phyloP scores from a whole-genome alignment of 495 filamentous ascomycete genomes.

The Tetracladium marchalianum region DNA sequence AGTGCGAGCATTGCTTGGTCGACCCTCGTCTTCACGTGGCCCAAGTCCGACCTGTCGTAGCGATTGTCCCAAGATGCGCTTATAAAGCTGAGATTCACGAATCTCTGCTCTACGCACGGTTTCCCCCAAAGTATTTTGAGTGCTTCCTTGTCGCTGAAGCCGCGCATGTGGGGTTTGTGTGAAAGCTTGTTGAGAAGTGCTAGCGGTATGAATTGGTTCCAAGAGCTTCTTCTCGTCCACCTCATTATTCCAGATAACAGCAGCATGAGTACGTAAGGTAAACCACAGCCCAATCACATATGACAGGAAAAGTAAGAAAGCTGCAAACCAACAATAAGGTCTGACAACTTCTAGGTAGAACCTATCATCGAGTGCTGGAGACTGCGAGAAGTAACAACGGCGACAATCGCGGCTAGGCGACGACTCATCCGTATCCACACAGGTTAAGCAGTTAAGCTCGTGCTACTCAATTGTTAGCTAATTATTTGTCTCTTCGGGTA shows the following conservation, averaged over 20 bases:
- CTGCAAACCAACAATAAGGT: conserved; percentile 85
- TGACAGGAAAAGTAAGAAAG: conserved; percentile 76
- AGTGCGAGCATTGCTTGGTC: conserved; percentile 30
- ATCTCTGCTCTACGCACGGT: conserved; percentile 42
- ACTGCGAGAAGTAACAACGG: conserved; percentile 87
- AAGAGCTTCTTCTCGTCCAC: conserved; percentile 70
- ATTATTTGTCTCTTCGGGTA: background rate
- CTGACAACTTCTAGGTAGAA: conserved; percentile 87
- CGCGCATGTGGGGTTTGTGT: conserved; percentile 7
- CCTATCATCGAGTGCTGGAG: conserved; percentile 70
- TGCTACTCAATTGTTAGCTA: conserved; percentile 50
- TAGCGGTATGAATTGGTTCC: conserved; percentile 17
- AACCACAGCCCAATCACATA: conserved; percentile 96
- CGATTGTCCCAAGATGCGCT: conserved; percentile 84
- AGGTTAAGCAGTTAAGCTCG: conserved; percentile 82
- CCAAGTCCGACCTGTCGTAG: conserved; percentile 66
- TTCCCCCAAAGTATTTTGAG: conserved; percentile 15
- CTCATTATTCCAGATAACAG: conserved; percentile 90
- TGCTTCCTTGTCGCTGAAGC: conserved; percentile 14
- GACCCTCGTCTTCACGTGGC: conserved; percentile 34
- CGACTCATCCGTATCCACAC: conserved; percentile 38
- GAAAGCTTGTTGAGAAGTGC: conserved; percentile 17
- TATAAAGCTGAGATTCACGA: conserved; percentile 82
- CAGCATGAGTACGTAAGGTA: conserved; percentile 90
- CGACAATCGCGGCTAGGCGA: conserved; percentile 59